These are phyloP conservation scores for Ophiostoma sp. DNA, from an alignment of 2,329 filamentous ascomycete species.

Conservation along the genomic window DNA sequence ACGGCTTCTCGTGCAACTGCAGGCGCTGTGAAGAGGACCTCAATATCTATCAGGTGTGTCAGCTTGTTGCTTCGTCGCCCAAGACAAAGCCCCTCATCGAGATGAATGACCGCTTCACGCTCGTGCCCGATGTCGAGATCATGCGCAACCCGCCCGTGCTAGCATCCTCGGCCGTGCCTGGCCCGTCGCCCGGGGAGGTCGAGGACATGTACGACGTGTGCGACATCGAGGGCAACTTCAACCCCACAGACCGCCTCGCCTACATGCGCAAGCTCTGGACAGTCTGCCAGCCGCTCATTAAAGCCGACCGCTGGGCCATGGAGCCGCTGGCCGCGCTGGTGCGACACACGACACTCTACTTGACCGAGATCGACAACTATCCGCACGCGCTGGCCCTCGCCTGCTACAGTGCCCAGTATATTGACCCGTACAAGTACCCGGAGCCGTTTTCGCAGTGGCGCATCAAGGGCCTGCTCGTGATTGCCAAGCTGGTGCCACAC, in stretches of 20 bases:
- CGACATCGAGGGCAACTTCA: slow-evolving; percentile 24
- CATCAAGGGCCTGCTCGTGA: slow-evolving; percentile 47
- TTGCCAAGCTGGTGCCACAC: slow-evolving; percentile 49
- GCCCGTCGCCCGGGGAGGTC: slow-evolving; percentile 27
- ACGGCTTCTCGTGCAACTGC: slow-evolving; percentile 51
- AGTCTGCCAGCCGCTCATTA: slow-evolving; percentile 37
- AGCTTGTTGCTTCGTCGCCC: slow-evolving; percentile 30
- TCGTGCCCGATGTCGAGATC: slow-evolving; percentile 39
- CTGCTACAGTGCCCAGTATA: slow-evolving; percentile 44
- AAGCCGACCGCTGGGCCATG: slow-evolving; percentile 42
- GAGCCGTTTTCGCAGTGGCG: slow-evolving; percentile 48
- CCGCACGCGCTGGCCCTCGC: slow-evolving; percentile 43
- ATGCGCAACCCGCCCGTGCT: slow-evolving; percentile 34
- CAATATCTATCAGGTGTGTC: slow-evolving; percentile 50
- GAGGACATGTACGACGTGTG: slow-evolving; percentile 35
- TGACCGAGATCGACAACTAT: slow-evolving; percentile 40
- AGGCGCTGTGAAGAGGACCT: slow-evolving; percentile 47
- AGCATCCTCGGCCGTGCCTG: slow-evolving; percentile 22
- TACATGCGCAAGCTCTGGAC: slow-evolving; percentile 37
- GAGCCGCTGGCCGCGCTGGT: slow-evolving; percentile 46
- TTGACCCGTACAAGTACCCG: slow-evolving; percentile 47
- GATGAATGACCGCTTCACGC: slow-evolving; percentile 42
- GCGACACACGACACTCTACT: slow-evolving; percentile 43
- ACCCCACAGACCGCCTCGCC: slow-evolving; percentile 26
- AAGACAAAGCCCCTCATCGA: slow-evolving; percentile 34